These are phyloP conservation scores for Naegleria lovaniensis DNA, from an alignment of 208 protist species.

Conservation along the genomic window DNA sequence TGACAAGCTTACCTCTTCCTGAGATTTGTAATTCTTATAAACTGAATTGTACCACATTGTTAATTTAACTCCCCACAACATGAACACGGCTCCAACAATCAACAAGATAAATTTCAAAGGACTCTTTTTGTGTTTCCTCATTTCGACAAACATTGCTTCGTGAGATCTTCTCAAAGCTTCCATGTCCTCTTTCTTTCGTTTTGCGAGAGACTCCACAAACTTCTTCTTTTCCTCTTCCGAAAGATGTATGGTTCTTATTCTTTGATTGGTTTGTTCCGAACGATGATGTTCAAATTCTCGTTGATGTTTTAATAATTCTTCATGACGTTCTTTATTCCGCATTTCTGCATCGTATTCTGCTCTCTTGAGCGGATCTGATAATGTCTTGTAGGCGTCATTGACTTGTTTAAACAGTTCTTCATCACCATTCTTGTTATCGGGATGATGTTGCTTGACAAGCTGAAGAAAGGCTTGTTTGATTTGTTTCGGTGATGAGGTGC, in stretches of 20 bases:
- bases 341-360: neutral
- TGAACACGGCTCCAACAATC: neutral
- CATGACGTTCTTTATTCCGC: neutral
- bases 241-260: neutral
- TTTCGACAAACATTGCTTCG: neutral
- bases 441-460: neutral
- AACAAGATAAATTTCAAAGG: neutral
- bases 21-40: neutral
- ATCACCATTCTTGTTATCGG: neutral
- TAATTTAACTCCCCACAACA: neutral
- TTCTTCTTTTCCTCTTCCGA: neutral
- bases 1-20: neutral
- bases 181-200: neutral
- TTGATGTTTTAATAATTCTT: neutral
- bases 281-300: neutral
- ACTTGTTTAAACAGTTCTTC: neutral
- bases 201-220: neutral
- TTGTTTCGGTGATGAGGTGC: neutral
- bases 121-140: neutral
- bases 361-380: neutral
- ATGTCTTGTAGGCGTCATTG: neutral
- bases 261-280: neutral
- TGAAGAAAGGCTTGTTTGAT: neutral
- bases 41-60: neutral
- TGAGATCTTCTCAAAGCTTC: neutral